Evolutionary conservation across 2,329 filamentous ascomycete genomes (phyloP), one percentile per base, ranked within the genome.

Genomic region (Myriosclerotinia duriaeana): DNA sequence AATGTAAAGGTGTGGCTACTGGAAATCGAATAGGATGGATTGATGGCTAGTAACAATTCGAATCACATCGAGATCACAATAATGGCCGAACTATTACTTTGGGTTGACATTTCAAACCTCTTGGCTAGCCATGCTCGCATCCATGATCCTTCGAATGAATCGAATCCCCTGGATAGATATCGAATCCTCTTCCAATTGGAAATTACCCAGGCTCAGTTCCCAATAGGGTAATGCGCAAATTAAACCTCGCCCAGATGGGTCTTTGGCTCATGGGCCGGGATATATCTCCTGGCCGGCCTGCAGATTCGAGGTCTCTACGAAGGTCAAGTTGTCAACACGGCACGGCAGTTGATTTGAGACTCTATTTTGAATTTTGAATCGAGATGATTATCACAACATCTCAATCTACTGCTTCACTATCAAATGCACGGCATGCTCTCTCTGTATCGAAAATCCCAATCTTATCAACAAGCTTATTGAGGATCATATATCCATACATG

Each of bases 281-380:
- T 60, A 22, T 38, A 36, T 50, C 7, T 50, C 30, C 30, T 60
- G 56, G 14, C 12, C 4, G n/a, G 7, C 14, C 56, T 50, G n/a
- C 56, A 60, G 44, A 50, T 60, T 50, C 42, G 20, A n/a, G 17
- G 20, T 48, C 30, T 50, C 40, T n/a, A 46, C 55, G 26, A 12
- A n/a, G 11, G 20, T 38, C n/a, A n/a, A n/a, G n/a, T n/a, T n/a
- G n/a, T n/a, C 22, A 34, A 55, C 20, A 38, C 56, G 56, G 44
- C 42, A 50, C 56, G 56, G 56, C 34, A 60, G 56, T 60, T 38
- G 44, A 38, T 26, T 20, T 44, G 44, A 48, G 42, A 46, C 17
- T 26, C 14, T 44, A 44, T 38, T 26, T 30, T 30, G 55, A 26
- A 20, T 34, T 30, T 15, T 7, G 20, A 26, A 38, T 38, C 42